Base-by-base conservation (phyloP, 192 early-diverging fungal species). In the Borealophlyctis nickersoniae region DNA sequence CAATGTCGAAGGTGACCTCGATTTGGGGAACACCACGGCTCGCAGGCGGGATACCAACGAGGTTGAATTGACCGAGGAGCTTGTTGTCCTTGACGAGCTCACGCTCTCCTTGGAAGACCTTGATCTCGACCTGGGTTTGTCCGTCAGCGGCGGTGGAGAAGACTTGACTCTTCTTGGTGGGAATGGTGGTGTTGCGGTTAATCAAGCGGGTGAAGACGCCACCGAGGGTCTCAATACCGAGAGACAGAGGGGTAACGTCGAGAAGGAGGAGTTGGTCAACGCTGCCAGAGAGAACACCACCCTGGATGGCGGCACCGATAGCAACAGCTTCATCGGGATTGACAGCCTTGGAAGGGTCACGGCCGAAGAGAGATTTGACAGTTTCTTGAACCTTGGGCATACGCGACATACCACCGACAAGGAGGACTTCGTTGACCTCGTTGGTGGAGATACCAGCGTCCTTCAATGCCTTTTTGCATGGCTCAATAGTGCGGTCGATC, bases 301-400 rank as follows among this genome's bases (percentile, higher is more conserved):
- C 96, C 78, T 98, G 96, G 70, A 97, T 90, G 62, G 96, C 93
- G 49, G 96, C 96, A 69, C 96, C 94, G 69, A 97, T 92, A 49
- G 96, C 94, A 28, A 97, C 96, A 61, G 96, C 96, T 73, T 98
- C 96, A 68, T 98, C 96, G 23, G 96, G 96, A 84, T 98, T 98
- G 74, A 98, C 94, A 54, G 82, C 81, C 82, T 97, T 96, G 75
- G 88, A 85, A 9, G 96, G 92, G 53, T 98, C 94, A 33, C 87
- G 84, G 56, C 91, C 91, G 74, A 98, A 98, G 68, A 93, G 77
- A 30, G 58, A 36, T 78, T 91, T 93, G 75, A 97, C 95, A 4
- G 88, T 88, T 60, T 96, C 92, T 57, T 94, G 83, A 35, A 98
- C 96, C 80, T 92, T 94, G 69, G 96, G 96, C 82, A 95, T 92